A percentile compares a stretch with the other conserved stretches of the same genome.
phyloP scores from a whole-genome alignment of 371 early-diverging fungal genomes.

The Nematocida minor region DNA sequence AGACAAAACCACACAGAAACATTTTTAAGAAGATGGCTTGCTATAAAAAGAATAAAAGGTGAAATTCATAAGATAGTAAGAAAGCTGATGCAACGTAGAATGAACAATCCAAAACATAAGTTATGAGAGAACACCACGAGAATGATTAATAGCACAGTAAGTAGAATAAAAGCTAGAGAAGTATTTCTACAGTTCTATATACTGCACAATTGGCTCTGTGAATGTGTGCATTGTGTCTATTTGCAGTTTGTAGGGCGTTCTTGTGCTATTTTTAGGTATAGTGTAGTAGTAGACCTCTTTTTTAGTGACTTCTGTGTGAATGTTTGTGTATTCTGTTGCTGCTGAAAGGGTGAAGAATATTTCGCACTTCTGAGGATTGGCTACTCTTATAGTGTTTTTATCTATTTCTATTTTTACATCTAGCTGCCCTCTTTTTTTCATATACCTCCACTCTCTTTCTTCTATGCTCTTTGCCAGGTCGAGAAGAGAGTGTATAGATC shows the following conservation, averaged over 20 bases:
- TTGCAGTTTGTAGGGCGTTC: not conserved
- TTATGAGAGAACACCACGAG: no score
- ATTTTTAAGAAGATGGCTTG: no score
- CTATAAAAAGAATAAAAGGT: no score
- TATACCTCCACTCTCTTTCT: not conserved
- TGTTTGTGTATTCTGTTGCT: not conserved
- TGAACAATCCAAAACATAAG: no score
- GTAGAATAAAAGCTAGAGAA: no score
- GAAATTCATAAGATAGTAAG: no score
- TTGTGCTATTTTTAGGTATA: not conserved
- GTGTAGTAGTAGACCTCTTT: not conserved
- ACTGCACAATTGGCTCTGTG: not conserved
- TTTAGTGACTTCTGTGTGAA: not conserved
- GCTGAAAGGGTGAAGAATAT: not conserved
- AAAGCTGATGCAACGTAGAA: no score
- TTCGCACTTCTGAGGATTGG: not conserved
- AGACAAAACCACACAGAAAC: no score
- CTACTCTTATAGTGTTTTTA: not conserved
- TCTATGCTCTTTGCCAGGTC: not conserved
- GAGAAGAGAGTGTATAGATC: not conserved
- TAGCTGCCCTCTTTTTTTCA: not conserved
- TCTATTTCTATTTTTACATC: not conserved
- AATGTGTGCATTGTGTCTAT: not conserved
- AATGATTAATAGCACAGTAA: no score
- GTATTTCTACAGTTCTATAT: no score